Base-by-base conservation (phyloP, 2,329 filamentous ascomycete genomes). In the Aspergillus hiratsukae region DNA sequence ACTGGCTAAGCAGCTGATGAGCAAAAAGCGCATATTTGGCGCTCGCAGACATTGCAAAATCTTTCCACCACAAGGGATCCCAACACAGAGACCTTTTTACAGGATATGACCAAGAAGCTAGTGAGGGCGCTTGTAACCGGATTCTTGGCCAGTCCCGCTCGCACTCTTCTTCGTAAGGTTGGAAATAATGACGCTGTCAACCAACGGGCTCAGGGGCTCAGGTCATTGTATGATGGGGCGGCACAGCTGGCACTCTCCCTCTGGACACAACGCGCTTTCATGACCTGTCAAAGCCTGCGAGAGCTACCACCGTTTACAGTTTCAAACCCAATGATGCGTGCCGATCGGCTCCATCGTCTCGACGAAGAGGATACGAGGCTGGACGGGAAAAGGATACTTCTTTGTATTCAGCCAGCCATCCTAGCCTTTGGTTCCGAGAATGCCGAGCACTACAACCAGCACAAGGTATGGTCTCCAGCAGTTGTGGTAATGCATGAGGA, bases 381-480 rank as follows among this genome's bases (percentile, higher is more conserved):
- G 9, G 29, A 31, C 43, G 59, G 64, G 11, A 54, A 57, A 7
- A 21, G 29, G 17, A 53, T 61, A 2, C 37, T 62, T 19, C 54
- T 61, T 1, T 27, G 64, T 7, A 53, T 66, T 5, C 63, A 66
- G 14, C 63, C 65, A 3, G 58, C 55, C 10, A 28, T 68, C 9
- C 14, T 67, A 11, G 63, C 61, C 1, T 65, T 58, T 49, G 65
- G 64, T 4, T 59, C 61, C 40, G 62, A 64, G 29, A 52, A 65
- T 31, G 64, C 59, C 1, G 64, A 66, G 48, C 41, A 65, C 43
- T 67, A 64, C 37, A 52, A 66, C 9, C 28, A 58, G 8, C 28
- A 43, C 27, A 65, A 64, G 29, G 48, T 66, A 14, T 66, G 63
- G 65, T 56, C 62, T 2, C 51, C 57, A 46, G 63, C 61, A 0